phyloP scores from a whole-genome alignment of 2,329 filamentous ascomycete species.

The Ascochyta rabiei region DNA sequence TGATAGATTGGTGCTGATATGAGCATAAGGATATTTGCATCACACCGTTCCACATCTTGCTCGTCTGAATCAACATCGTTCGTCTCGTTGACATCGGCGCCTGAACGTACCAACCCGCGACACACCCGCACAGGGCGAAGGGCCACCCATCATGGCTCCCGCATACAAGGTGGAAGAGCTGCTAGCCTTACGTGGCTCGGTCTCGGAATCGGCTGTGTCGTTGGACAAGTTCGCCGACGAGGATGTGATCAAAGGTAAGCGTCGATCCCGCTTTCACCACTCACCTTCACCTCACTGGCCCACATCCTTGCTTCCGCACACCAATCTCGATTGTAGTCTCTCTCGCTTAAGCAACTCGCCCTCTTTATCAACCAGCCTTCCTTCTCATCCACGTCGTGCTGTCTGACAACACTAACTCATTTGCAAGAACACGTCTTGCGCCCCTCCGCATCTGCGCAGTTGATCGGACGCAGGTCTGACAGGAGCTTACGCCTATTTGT shows the following conservation, averaged over 20 bases:
- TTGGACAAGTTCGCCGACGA: constrained; percentile 51
- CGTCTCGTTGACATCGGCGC: background rate
- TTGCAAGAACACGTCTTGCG: constrained; percentile 48
- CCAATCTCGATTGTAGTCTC: background rate
- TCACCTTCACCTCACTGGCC: constrained; percentile 23
- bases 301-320: background rate
- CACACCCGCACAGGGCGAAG: constrained; percentile 3
- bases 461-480: constrained; percentile 32
- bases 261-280: constrained; percentile 15
- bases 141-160: constrained; percentile 34
- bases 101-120: background rate
- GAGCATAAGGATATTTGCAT: constrained; percentile 43
- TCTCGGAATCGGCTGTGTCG: constrained; percentile 51
- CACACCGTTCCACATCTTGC: constrained; percentile 44
- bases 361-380: background rate
- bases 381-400: background rate
- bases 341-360: background rate
- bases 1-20: constrained; percentile 3
- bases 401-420: constrained; percentile 11
- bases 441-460: constrained; percentile 47
- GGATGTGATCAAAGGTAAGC: constrained; percentile 51
- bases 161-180: constrained; percentile 51
- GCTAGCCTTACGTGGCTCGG: constrained; percentile 49
- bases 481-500: constrained; percentile 32
- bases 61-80: constrained; percentile 6